Base-by-base conservation (phyloP, 768 basidiomycete species). In the Tulasnella sp. region DNA sequence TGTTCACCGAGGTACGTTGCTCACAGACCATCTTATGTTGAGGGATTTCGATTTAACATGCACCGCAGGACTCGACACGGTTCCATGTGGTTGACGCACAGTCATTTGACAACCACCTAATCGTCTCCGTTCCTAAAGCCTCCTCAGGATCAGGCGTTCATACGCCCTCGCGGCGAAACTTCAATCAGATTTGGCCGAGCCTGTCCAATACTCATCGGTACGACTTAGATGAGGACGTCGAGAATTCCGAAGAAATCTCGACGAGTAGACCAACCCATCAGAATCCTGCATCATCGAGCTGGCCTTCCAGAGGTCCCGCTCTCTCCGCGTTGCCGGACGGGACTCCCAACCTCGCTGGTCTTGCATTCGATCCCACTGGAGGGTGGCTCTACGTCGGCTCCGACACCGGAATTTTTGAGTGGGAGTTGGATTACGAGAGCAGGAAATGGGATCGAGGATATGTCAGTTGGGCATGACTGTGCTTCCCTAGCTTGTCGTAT, bases 31-130 rank as follows among this genome's bases (percentile, higher is more conserved):
- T n/a, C 16, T 70, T 20, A 48, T 57, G 70, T 29, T 73, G 26
- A 16, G 23, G 75, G 37, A 76, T 72, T 20, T 40, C 44, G 29
- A 75, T 78, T 6, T 35, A 81, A 2, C 32, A 83, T 79, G 16
- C 72, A 70, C 23, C 23, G 29, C 81, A 96, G 93, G 95, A 97
- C 82, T 93, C 93, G 1, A 91, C 89, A 40, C 84, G 92, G 48
- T 83, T 97, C 10, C 96, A 98, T 81, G 86, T 96, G 77, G 86
- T 97, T 72, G 96, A 98, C 82, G 94, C 95, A 4, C 88, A 90
- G 69, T 96, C 94, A 0, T 96, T 96, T 81, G 91, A 94, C 71
- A 80, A 83, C 5, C 83, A 84, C 78, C 39, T 82, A 23, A 81
- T 83, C 39, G 81, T 86, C 5, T 83, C 84, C 10, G 79, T 80